A percentile compares a stretch with the other conserved stretches of the same genome.
Evolutionary conservation across 2,329 filamentous ascomycete species (phyloP).

Genomic region (Akanthomyces muscarius): DNA sequence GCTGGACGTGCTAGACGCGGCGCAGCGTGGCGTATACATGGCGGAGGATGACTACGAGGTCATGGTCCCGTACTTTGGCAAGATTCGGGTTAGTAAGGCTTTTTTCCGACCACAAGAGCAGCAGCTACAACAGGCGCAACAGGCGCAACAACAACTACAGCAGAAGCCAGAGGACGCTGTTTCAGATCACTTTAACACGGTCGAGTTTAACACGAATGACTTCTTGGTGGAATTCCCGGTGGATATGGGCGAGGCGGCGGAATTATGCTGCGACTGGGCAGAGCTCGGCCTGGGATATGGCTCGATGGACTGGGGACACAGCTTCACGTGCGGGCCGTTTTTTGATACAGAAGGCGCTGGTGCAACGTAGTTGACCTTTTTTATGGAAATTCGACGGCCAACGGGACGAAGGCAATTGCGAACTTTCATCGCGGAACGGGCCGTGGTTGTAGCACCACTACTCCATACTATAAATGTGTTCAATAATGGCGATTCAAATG

Average conservation of each 20-base stretch:
- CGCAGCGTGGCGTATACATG: slow-evolving; percentile 23
- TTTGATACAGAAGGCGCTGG: background rate
- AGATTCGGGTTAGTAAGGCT: slow-evolving; percentile 11
- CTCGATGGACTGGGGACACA: background rate
- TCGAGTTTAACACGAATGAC: slow-evolving; percentile 14
- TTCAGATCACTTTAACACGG: slow-evolving; percentile 1
- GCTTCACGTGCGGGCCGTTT: slow-evolving; percentile 7
- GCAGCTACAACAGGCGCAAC: background rate
- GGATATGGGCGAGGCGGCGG: background rate
- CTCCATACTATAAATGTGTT: no score
- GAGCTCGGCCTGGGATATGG: slow-evolving; percentile 7
- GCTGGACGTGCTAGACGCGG: slow-evolving; percentile 35
- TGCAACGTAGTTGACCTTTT: background rate
- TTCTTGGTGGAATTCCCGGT: slow-evolving; percentile 2
- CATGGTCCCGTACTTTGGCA: slow-evolving; percentile 44
- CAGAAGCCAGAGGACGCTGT: background rate
- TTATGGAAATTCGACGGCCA: background rate
- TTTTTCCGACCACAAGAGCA: background rate
- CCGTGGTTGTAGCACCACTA: no score
- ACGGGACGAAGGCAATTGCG: background rate
- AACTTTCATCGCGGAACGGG: background rate
- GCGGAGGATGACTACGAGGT: slow-evolving; percentile 32
- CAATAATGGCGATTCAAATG: no score
- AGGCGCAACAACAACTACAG: background rate
- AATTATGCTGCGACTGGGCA: slow-evolving; percentile 12